Percentiles rank a stretch among this genome's conserved stretches.
phyloP scores from a whole-genome alignment of 2,329 filamentous ascomycete species.

The Penicillium expansum region DNA sequence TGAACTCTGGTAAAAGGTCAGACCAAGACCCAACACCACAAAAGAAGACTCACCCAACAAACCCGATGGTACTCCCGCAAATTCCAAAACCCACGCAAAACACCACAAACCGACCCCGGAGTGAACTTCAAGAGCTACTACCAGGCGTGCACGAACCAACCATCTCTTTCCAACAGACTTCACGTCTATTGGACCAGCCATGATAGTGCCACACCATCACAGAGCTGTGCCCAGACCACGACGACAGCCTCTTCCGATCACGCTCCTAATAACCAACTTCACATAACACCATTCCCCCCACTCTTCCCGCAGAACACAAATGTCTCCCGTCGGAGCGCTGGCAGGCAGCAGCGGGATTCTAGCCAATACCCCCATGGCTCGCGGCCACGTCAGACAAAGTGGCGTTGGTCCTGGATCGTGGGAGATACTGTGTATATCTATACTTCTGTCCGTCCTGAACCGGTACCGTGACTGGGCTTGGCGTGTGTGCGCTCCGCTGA shows the following conservation, averaged over 20 bases:
- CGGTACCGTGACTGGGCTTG: background rate
- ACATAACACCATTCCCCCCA: background rate
- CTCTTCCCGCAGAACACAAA: conserved; percentile 11
- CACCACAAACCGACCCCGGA: background rate
- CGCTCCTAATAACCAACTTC: background rate
- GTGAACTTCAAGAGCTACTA: background rate
- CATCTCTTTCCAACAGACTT: background rate
- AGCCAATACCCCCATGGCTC: conserved; percentile 24
- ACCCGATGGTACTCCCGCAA: conserved; percentile 26
- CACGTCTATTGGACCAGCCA: background rate
- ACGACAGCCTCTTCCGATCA: background rate
- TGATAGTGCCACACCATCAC: background rate
- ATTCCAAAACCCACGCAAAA: background rate
- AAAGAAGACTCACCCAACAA: conserved; percentile 3
- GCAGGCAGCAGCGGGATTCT: conserved; percentile 9
- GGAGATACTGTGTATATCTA: conserved; percentile 26
- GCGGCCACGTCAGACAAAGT: conserved; percentile 1
- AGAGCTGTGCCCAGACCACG: conserved; percentile 1
- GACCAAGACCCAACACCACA: conserved; percentile 28
- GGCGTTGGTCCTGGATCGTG: background rate
- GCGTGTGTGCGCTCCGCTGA: background rate
- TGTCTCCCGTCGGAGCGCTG: background rate
- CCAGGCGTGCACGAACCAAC: background rate
- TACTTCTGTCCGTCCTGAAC: background rate
- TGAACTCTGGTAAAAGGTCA: conserved; percentile 48